Percentiles rank a stretch among this genome's conserved stretches.
These are phyloP conservation scores for Zygosaccharomyces siamensis DNA, from an alignment of 805 yeast genomes.

Conservation along the genomic window DNA sequence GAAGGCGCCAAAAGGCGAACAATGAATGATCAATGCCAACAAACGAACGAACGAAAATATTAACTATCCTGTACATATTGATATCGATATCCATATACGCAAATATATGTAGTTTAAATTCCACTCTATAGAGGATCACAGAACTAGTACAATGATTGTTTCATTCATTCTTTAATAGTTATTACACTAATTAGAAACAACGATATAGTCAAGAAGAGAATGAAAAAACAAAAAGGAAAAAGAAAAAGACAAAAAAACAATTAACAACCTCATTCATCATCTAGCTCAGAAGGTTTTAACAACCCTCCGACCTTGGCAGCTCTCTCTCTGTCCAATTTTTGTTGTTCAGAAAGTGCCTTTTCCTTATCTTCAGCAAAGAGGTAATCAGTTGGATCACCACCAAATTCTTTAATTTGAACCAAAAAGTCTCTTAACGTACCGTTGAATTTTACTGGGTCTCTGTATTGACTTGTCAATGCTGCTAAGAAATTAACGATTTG, in stretches of 20 bases:
- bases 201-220: background rate
- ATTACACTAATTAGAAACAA: slow-evolving; percentile 4
- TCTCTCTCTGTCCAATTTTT: slow-evolving; percentile 65
- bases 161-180: background rate
- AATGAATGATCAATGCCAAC: background rate
- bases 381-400: slow-evolving; percentile 94
- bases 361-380: slow-evolving; percentile 92
- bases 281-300: slow-evolving; percentile 91
- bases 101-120: background rate
- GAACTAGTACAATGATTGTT: background rate
- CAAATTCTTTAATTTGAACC: slow-evolving; percentile 91
- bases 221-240: background rate
- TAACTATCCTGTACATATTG: slow-evolving; percentile 1
- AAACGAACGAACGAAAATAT: no score
- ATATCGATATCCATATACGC: background rate
- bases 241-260: background rate
- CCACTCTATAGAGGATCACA: background rate
- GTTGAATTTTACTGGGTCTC: slow-evolving; percentile 69
- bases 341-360: slow-evolving; percentile 63
- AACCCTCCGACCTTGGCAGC: slow-evolving; percentile 90
- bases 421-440: slow-evolving; percentile 89
- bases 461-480: slow-evolving; percentile 69
- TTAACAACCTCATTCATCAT: slow-evolving; percentile 48
- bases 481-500: slow-evolving; percentile 79
- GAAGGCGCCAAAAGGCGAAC: slow-evolving; percentile 16